phyloP scores from a whole-genome alignment of 345 rosid genomes.

The Eutrema heterophyllum region DNA sequence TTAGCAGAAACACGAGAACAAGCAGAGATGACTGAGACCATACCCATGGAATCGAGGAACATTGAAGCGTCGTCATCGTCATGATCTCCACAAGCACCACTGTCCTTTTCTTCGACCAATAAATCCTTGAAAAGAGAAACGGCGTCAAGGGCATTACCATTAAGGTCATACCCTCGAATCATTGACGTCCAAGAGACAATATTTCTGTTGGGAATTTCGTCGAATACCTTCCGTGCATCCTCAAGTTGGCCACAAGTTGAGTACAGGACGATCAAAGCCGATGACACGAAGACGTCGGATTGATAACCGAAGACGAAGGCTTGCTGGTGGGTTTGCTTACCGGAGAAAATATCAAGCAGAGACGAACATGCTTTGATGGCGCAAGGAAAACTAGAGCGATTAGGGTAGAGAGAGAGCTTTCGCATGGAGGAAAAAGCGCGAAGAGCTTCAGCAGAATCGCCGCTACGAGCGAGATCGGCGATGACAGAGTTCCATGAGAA shows the following conservation, averaged over 20 bases:
- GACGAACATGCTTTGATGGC: constrained; percentile 82
- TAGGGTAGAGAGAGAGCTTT: constrained; percentile 58
- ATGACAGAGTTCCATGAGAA: constrained; percentile 88
- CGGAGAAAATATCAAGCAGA: constrained; percentile 62
- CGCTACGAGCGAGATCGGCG: constrained; percentile 72
- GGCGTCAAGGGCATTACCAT: constrained; percentile 47
- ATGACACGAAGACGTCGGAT: constrained; percentile 70
- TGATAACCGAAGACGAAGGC: constrained; percentile 63
- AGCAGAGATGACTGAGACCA: constrained; percentile 72
- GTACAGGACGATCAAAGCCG: constrained; percentile 72
- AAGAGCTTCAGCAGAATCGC: constrained; percentile 70
- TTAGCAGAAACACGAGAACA: constrained; percentile 52
- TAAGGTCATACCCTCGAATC: constrained; percentile 70
- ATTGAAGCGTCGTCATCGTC: constrained; percentile 18
- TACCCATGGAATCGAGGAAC: constrained; percentile 53
- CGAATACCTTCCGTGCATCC: constrained; percentile 67
- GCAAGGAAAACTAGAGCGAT: constrained; percentile 80
- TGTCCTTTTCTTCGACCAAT: constrained; percentile 44
- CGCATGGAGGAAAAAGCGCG: constrained; percentile 83
- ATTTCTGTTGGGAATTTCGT: constrained; percentile 65
- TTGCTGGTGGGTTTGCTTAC: constrained; percentile 79
- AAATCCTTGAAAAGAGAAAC: constrained; percentile 65
- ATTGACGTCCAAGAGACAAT: constrained; percentile 85
- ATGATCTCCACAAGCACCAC: constrained; percentile 8
- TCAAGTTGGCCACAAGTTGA: constrained; percentile 52